Percentiles rank a stretch among this genome's conserved stretches.
These are phyloP conservation scores for Rhododendron simsii DNA, from an alignment of 148 eudicot species.

Conservation along the genomic window DNA sequence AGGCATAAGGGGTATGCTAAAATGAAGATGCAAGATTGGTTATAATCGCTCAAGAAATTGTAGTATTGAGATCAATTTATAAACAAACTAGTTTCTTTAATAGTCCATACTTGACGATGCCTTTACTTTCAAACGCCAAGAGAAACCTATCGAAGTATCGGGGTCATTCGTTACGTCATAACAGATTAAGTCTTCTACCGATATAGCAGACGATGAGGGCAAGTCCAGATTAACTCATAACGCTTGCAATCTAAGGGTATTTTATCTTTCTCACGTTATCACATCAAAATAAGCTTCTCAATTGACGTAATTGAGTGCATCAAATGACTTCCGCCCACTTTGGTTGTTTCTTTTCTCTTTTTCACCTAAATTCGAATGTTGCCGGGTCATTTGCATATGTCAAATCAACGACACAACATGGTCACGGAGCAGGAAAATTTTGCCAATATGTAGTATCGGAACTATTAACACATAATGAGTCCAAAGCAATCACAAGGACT, in stretches of 20 bases:
- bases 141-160: not conserved
- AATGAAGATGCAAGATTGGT: not conserved
- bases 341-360: not conserved
- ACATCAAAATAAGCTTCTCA: conserved; percentile 1
- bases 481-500: not conserved
- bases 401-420: not conserved
- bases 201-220: not conserved
- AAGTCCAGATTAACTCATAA: not conserved
- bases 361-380: not conserved
- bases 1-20: not conserved
- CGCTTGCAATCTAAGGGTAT: not conserved
- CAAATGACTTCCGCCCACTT: not conserved
- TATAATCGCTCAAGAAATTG: not conserved
- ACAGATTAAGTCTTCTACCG: not conserved
- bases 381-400: not conserved
- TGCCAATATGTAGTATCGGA: not conserved
- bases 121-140: not conserved
- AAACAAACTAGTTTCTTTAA: not conserved
- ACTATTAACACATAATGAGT: not conserved
- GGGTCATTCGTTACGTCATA: not conserved
- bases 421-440: not conserved
- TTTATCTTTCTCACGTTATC: not conserved
- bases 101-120: not conserved
- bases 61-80: not conserved
- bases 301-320: not conserved